phyloP scores from a whole-genome alignment of 164 flowering plant genomes.

The Macadamia tetraphylla region DNA sequence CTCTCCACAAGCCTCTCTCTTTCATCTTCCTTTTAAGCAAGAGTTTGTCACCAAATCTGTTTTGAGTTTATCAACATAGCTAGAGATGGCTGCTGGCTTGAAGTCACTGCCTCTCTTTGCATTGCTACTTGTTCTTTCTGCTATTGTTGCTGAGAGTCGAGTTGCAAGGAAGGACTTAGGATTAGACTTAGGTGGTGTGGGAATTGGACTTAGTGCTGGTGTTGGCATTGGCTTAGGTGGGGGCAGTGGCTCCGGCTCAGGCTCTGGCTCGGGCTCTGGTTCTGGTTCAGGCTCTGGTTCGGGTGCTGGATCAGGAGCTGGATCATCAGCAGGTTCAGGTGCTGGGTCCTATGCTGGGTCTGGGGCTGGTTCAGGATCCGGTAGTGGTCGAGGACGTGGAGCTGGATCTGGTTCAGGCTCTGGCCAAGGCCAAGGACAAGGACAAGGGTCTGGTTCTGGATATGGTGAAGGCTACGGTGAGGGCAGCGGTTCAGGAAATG shows the following conservation, averaged over 20 bases:
- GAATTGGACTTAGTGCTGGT: not conserved
- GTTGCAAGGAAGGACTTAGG: constrained; percentile 3
- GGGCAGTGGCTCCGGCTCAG: not conserved
- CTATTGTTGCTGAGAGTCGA: not conserved
- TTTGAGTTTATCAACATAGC: not conserved
- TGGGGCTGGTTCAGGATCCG: not conserved
- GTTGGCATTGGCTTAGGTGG: not conserved
- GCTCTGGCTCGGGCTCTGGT: constrained; percentile 1
- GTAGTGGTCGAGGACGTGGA: not conserved
- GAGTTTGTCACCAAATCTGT: too few species aligned
- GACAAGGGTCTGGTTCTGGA: not conserved
- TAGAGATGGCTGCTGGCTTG: not conserved
- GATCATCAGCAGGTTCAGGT: not conserved
- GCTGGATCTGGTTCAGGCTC: not conserved
- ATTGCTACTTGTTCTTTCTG: not conserved
- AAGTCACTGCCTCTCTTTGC: not conserved
- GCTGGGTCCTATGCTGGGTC: not conserved
- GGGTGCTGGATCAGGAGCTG: not conserved
- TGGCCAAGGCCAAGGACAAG: not conserved
- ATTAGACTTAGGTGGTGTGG: constrained; percentile 2
- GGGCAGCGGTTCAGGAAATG: too few species aligned
- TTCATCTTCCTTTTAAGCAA: too few species aligned
- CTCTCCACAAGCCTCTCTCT: too few species aligned
- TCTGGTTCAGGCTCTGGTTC: not conserved
- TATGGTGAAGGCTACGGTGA: too few species aligned